Base-by-base conservation (phyloP, 345 rosid species). In the Populus tremula region DNA sequence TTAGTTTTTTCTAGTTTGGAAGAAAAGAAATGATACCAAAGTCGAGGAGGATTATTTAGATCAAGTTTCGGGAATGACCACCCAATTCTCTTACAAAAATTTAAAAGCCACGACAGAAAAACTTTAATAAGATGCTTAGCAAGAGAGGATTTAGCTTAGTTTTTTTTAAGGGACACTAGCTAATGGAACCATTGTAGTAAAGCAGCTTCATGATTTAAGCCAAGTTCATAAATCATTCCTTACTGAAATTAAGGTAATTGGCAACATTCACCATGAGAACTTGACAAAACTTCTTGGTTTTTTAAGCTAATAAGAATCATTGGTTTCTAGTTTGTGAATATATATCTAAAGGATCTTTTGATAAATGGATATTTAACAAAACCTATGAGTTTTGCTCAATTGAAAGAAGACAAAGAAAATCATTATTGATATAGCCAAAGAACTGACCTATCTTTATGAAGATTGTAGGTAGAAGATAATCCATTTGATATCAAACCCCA, bases 391-490 rank as follows among this genome's bases (percentile, higher is more conserved):
- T 64, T 14, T 62, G 35, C 38, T 79, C 75, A 69, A 54, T 59
- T 74, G 82, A 75, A 41, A 74, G n/a, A 69, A 56, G 6, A 68
- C 74, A 61, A 79, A 41, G 74, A 69, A 45, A 3, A 68, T 73
- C 47, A 63, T 73, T 1, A 8, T 38, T 2, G 75, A 74, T 17
- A 72, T 77, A 72, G 77, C 73, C 0, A 76, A 54, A 14, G 80
- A 77, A 56, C 53, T 76, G 12, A 73, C 73, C 8, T 80, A 80
- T 56, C 83, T 80, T 20, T 77, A 80, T 56, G 69, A 80, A 41
- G 80, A 76, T 5, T 71, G 83, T 45, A 71, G 33, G 21, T 59
- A 80, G 23, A 70, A 45, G 33, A 75, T 76, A 50, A 20, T 80
- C 0, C 82, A 75, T 64, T 31, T 31, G 33, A 31, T 31, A 31